These are phyloP conservation scores for Fragaria ananassa DNA, from an alignment of 306 rosid genomes.

Conservation along the genomic window DNA sequence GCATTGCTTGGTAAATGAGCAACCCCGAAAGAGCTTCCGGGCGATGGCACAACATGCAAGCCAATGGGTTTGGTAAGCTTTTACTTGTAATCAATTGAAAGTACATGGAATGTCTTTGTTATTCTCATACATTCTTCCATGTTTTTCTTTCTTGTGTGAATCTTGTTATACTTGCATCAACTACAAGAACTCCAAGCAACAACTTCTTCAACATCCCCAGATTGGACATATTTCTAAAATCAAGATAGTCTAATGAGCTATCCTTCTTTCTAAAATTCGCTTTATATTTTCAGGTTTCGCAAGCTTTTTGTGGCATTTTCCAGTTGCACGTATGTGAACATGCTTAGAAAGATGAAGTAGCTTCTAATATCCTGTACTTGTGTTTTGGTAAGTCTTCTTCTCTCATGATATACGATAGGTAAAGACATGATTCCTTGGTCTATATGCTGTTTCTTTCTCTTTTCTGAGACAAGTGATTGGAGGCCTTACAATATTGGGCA, in stretches of 20 bases:
- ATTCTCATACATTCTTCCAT: neutral
- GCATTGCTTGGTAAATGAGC: conserved; percentile 66
- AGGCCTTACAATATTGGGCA: neutral
- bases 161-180: neutral
- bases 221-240: conserved; percentile 3
- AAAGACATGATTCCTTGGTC: neutral
- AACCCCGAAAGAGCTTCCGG: conserved; percentile 50
- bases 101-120: neutral
- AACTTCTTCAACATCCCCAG: neutral
- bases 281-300: conserved; percentile 68
- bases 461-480: neutral
- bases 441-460: neutral
- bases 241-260: neutral
- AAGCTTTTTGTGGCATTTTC: conserved; percentile 78
- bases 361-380: neutral
- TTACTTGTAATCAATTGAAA: conserved; percentile 14
- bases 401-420: neutral
- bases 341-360: conserved; percentile 37
- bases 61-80: conserved; percentile 85
- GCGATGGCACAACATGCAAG: conserved; percentile 92
- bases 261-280: neutral
- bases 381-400: neutral
- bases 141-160: neutral
- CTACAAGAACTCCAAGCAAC: neutral
- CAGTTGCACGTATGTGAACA: conserved; percentile 80